Base-by-base conservation (phyloP, 176 grass and related monocot genomes). In the Puccinellia tenuiflora region DNA sequence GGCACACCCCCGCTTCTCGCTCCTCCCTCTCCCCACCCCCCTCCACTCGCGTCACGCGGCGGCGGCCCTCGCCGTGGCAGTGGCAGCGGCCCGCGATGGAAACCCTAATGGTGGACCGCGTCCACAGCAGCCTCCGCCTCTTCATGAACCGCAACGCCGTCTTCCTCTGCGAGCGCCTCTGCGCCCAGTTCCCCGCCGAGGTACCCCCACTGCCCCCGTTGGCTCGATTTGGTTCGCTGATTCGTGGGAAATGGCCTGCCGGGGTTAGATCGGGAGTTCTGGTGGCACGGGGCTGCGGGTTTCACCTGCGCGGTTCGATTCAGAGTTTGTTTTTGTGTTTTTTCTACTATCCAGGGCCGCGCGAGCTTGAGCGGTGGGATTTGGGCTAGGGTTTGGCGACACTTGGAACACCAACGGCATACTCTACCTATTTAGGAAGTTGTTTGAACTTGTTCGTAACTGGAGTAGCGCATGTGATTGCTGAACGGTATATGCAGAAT, bases 91-190 rank as follows among this genome's bases (percentile, higher is more conserved):
- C 69, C 86, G 88, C 65, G 83, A 99, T 99, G 93, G 96, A 99
- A 93, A 80, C 93, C 85, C 85, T 99, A 96, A 96, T 99, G 85
- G 91, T 89, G 85, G 96, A 94, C 84, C 89, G 91, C 72, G 87
- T 96, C 50, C 91, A 92, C 85, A 79, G 83, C 81, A 93, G 91
- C 81, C 88, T 96, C 75, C 93, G 85, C 64, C 89, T 95, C 81
- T 96, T 96, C 89, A 90, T 99, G 92, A 75, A 84, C 82, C 87
- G 89, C 73, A 99, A 96, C 90, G 96, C 96, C 76, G 73, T 99
- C 57, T 99, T 99, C 76, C 87, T 99, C 83, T 93, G 96, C 87
- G 96, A 99, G 91, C 96, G 96, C 43, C 96, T 99, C 89, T 96
- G 91, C 81, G 96, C 93, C 73, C 92, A 96, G 88, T 99, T 99